Conservation (phyloP, 1,284 basidiomycete genomes). For the Pyrrhoderma noxium region DNA sequence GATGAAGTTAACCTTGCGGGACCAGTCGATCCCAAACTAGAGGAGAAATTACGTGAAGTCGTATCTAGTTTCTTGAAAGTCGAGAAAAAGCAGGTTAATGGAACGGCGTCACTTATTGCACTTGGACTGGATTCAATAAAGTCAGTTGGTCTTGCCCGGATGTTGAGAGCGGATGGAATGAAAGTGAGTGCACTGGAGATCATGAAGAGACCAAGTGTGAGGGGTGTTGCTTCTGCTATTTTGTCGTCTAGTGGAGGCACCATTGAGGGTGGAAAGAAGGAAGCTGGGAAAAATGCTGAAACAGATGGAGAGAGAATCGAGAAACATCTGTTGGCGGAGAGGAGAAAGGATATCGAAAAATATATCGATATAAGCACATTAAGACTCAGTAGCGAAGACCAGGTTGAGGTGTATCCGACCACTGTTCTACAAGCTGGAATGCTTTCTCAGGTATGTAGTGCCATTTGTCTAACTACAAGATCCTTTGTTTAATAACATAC, state of each 20-base stretch:
- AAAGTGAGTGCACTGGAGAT: constrained; percentile 30
- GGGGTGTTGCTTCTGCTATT: constrained; percentile 17
- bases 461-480: too few relatives aligned
- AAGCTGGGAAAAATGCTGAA: neutral
- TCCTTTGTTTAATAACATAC: too few relatives aligned
- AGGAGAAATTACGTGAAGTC: constrained; percentile 23
- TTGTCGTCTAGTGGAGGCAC: too few relatives aligned
- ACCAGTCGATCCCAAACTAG: constrained; percentile 4
- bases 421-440: constrained; percentile 43
- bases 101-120: constrained; percentile 35
- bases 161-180: constrained; percentile 29
- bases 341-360: constrained; percentile 9
- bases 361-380: constrained; percentile 22
- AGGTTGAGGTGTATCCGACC: constrained; percentile 32
- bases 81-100: constrained; percentile 23
- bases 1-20: neutral
- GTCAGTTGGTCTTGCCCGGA: constrained; percentile 36
- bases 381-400: constrained; percentile 28
- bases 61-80: constrained; percentile 34
- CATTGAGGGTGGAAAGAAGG: constrained; percentile 2
- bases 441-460: constrained; percentile 37
- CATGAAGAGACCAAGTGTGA: constrained; percentile 26
- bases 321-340: neutral
- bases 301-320: constrained; percentile 3
- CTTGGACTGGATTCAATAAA: constrained; percentile 44